Evolutionary conservation across 2,329 filamentous ascomycete species (phyloP).

Genomic region (Botrytis fabae): DNA sequence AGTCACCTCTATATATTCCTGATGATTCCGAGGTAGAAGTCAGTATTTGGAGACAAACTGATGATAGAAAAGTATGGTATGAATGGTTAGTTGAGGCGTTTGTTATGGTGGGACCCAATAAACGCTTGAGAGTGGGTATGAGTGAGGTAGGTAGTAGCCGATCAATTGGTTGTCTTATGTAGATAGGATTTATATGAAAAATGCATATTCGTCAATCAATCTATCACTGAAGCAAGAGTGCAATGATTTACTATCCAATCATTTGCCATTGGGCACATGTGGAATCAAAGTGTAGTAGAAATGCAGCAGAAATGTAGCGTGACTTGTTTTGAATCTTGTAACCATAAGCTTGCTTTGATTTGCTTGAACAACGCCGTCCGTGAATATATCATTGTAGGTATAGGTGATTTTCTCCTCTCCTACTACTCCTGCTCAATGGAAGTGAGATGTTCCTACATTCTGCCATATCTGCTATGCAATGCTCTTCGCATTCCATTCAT

Average conservation of each 20-base stretch:
- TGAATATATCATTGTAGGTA: conserved; percentile 29
- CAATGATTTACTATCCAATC: not conserved
- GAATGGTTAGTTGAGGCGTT: conserved; percentile 95
- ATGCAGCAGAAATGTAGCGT: not conserved
- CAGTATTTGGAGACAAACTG: conserved; percentile 94
- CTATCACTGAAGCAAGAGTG: not conserved
- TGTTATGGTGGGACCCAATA: conserved; percentile 59
- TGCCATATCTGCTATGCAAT: not conserved
- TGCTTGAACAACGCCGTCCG: conserved; percentile 37
- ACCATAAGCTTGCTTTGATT: conserved; percentile 28
- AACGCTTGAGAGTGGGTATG: conserved; percentile 63
- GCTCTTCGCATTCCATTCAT: not conserved
- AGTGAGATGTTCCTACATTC: not conserved
- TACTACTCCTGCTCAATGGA: not conserved
- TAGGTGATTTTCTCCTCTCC: conserved; percentile 13
- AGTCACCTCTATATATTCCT: conserved; percentile 85
- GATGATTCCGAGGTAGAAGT: conserved; percentile 83
- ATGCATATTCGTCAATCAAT: conserved; percentile 1
- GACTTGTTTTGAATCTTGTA: conserved; percentile 1
- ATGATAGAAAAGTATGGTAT: conserved; percentile 96
- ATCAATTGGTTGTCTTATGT: conserved; percentile 72
- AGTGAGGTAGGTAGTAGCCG: conserved; percentile 69
- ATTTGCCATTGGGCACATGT: not conserved
- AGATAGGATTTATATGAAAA: conserved; percentile 9
- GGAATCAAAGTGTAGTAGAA: not conserved